phyloP scores from a whole-genome alignment of 2,329 filamentous ascomycete genomes.

The Xylariaceae sp. region DNA sequence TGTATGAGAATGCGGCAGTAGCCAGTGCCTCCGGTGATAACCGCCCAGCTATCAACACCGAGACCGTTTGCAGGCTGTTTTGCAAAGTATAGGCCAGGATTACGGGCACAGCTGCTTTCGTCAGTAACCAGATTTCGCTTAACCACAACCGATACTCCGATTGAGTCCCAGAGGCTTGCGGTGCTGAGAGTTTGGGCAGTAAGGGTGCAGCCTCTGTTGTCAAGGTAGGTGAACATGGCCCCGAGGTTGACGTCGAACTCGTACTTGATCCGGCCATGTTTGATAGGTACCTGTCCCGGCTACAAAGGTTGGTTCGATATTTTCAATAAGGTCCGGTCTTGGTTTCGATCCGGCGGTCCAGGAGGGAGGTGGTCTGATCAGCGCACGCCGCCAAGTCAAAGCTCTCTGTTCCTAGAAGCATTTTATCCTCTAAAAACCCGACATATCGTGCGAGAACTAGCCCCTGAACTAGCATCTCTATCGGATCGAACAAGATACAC shows the following conservation, averaged over 20 bases:
- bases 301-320: no score
- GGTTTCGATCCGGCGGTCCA: no score
- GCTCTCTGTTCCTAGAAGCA: no score
- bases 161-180: neutral
- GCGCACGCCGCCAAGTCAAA: no score
- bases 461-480: no score
- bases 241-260: constrained; percentile 11
- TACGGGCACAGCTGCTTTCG: constrained; percentile 70
- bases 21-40: constrained; percentile 77
- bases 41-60: constrained; percentile 77
- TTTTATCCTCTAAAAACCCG: no score
- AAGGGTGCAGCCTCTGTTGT: constrained; percentile 22
- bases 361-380: no score
- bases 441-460: no score
- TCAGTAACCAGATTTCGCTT: constrained; percentile 64
- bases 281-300: no score
- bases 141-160: constrained; percentile 35
- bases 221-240: constrained; percentile 6
- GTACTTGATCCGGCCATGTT: constrained; percentile 17
- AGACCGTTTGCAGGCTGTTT: constrained; percentile 79
- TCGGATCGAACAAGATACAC: no score
- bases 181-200: constrained; percentile 19
- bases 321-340: no score
- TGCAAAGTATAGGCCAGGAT: constrained; percentile 84
- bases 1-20: constrained; percentile 82